phyloP scores from a whole-genome alignment of 2,329 filamentous ascomycete genomes.

The Stachybotrys elegans region DNA sequence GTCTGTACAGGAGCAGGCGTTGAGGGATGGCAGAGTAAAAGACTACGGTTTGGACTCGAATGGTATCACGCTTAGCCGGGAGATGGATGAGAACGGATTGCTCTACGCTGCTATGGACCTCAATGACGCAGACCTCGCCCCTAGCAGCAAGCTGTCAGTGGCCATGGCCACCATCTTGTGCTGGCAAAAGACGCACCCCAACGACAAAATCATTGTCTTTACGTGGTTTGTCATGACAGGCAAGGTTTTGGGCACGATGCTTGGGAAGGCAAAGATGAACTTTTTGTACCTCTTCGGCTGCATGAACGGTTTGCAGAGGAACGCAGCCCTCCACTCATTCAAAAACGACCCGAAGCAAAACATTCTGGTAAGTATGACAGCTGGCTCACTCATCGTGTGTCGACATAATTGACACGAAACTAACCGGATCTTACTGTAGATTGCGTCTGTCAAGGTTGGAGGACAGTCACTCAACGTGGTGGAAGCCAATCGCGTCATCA shows the following conservation, averaged over 20 bases:
- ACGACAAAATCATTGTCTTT: conserved; percentile 39
- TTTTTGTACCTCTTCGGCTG: conserved; percentile 34
- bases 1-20: not conserved
- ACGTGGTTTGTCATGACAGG: conserved; percentile 25
- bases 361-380: conserved; percentile 33
- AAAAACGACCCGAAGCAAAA: conserved; percentile 7
- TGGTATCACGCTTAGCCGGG: conserved; percentile 6
- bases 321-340: conserved; percentile 17
- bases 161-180: conserved; percentile 23
- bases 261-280: conserved; percentile 18
- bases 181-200: conserved; percentile 23
- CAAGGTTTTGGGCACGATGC: conserved; percentile 29
- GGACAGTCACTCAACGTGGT: conserved; percentile 35
- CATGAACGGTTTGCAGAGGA: conserved; percentile 11
- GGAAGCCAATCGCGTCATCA: conserved; percentile 46
- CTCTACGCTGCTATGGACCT: conserved; percentile 14
- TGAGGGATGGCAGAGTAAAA: not conserved
- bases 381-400: too few species aligned
- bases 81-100: conserved; percentile 10
- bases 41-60: conserved; percentile 17
- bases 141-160: conserved; percentile 26
- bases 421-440: conserved; percentile 13
- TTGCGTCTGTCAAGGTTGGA: conserved; percentile 29
- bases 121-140: conserved; percentile 3
- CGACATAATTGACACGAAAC: not conserved